Base-by-base conservation (phyloP, 768 basidiomycete species). In the Strobilomyces echinocephalus region DNA sequence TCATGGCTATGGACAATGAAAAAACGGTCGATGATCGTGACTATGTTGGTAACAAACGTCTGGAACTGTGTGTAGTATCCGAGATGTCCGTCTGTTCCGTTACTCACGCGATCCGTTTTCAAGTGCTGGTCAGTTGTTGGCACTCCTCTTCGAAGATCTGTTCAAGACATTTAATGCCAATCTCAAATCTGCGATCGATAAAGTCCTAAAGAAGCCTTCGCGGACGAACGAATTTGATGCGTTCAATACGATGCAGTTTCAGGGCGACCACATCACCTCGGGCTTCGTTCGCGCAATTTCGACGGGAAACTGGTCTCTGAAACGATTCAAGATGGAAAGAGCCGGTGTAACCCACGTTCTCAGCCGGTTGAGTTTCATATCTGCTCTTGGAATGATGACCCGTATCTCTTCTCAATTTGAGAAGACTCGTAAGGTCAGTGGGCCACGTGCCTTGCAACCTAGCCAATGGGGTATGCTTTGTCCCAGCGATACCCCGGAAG, bases 391-490 rank as follows among this genome's bases (percentile, higher is more conserved):
- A 15, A 99, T 98, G 97, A 99, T 99, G 97, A 99, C 97, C 9
- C 87, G 97, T 21, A 99, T 99, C 59, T 88, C 91, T 11, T 95
- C 92, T 20, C 97, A 99, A 72, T 99, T 99, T 67, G 97, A 99
- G 72, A 99, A 99, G 80, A 98, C 97, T 20, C 78, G 97, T 54
- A 99, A 99, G 70, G 97, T 99, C 55, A 95, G 92, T 60, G 97
- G 97, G 39, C 97, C 97, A 30, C 83, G 97, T 63, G 95, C 95
- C 20, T 72, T 99, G 55, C 97, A 99, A 67, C 95, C 97, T 5
- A 91, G 88, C 78, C 97, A 99, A 72, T 99, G 97, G 97, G 97
- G 97, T 35, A 91, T 99, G 76, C 76, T 98, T 18, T 99, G 97
- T 73, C 92, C 97, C 1, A 93, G 91, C 67, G 97, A 99, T 71